Percentiles rank a stretch among this genome's conserved stretches.
Evolutionary conservation across 306 rosid species (phyloP).

Genomic region (Gastrolobium bilobum): DNA sequence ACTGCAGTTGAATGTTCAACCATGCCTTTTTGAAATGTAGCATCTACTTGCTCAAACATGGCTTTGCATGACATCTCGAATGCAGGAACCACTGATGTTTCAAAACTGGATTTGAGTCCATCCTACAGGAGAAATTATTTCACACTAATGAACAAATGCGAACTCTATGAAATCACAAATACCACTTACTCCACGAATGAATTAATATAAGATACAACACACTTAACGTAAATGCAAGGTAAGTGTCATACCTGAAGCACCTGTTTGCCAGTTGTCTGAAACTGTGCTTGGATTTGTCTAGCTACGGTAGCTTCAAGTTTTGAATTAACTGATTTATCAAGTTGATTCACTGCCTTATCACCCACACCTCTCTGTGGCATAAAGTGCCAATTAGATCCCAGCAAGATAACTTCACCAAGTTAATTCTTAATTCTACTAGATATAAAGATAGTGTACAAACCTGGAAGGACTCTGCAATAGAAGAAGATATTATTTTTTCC

Average conservation of each 20-base stretch:
- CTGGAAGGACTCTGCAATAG: constrained; percentile 90
- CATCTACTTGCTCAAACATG: constrained; percentile 97
- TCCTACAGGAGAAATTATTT: constrained; percentile 64
- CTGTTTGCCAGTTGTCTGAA: constrained; percentile 96
- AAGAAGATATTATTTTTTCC: constrained; percentile 85
- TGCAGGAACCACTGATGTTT: constrained; percentile 82
- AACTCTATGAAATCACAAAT: constrained; percentile 23
- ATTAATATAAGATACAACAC: constrained; percentile 16
- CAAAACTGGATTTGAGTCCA: constrained; percentile 82
- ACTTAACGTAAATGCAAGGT: constrained; percentile 30
- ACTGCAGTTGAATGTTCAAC: constrained; percentile 79
- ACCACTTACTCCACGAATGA: constrained; percentile 13
- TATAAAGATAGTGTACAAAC: constrained; percentile 55
- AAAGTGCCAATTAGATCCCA: constrained; percentile 58
- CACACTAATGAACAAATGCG: constrained; percentile 35
- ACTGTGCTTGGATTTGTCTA: constrained; percentile 97
- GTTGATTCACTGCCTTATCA: constrained; percentile 94
- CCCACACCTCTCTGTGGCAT: constrained; percentile 90
- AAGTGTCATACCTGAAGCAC: constrained; percentile 82
- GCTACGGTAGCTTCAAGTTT: constrained; percentile 95
- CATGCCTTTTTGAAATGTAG: constrained; percentile 96
- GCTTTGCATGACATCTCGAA: constrained; percentile 94
- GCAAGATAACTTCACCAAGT: constrained; percentile 40
- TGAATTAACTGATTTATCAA: constrained; percentile 86
- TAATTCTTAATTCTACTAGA: constrained; percentile 36